Percentiles rank a stretch among this genome's conserved stretches.
Conservation (phyloP, 371 early-diverging fungal species). For the Mucor velutinosus region DNA sequence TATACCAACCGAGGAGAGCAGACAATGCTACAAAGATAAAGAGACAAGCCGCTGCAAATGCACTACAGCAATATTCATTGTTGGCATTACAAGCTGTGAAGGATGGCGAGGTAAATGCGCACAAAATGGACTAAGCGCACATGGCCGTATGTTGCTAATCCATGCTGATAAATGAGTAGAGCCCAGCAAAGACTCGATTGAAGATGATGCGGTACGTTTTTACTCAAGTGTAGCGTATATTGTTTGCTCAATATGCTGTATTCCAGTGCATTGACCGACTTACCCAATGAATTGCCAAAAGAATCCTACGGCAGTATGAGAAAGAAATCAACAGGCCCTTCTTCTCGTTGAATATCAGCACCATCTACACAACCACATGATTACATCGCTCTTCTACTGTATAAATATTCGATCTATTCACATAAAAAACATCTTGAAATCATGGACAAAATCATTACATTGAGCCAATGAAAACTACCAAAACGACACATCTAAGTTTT, state of each 20-base stretch:
- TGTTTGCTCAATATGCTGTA: neutral
- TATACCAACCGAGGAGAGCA: constrained; percentile 18
- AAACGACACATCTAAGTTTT: neutral
- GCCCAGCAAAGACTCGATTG: constrained; percentile 33
- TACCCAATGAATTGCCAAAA: constrained; percentile 22
- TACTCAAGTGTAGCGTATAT: neutral
- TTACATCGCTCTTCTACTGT: neutral
- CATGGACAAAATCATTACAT: neutral
- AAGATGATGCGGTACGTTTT: constrained; percentile 26
- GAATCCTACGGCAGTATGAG: constrained; percentile 9
- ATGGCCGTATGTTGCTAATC: too few species aligned
- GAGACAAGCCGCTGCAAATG: constrained; percentile 30
- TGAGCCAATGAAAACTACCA: neutral
- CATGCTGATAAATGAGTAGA: constrained; percentile 13
- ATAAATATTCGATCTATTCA: neutral
- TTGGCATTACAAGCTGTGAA: constrained; percentile 23
- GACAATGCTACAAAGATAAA: constrained; percentile 23
- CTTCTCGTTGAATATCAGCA: constrained; percentile 2
- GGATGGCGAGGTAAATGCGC: constrained; percentile 19
- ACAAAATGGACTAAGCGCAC: neutral
- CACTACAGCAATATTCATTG: constrained; percentile 29
- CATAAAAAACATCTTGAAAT: neutral
- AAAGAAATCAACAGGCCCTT: constrained; percentile 3
- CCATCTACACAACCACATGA: neutral
- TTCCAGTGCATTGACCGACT: constrained; percentile 16